Evolutionary conservation across 805 yeast species (phyloP), one percentile per base, ranked within the genome.

Genomic region (Tetrapisispora taiwanensis): DNA sequence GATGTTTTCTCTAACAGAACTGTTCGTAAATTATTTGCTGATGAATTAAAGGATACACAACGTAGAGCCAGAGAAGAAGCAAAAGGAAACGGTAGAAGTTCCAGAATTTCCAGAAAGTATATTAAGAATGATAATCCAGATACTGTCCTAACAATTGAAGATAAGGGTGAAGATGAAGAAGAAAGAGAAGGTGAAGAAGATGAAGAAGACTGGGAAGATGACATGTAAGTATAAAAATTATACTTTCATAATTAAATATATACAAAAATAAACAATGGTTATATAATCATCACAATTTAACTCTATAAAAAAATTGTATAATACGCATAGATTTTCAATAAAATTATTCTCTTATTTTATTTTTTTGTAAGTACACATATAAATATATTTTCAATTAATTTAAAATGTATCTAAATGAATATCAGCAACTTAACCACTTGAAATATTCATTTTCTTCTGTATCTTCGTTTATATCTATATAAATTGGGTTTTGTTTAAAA

Each of bases 1-100:
- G 97, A 92, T 66, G 74, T 81, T 8, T 84, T 89, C 62, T 76
- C 86, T 43, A 92, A 92, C 67, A 70, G 76, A 48, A 73, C 90
- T 14, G 89, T 89, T 17, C 76, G 95, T 56, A 70, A 70, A 39
- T 68, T 83, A 3, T 81, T 90, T 65, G 75, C 73, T 39, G 71
- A 67, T 10, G 81, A 81, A 47, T 68, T 85, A 59, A 68, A 62
- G 42, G 60, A 58, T 2, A 62, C 83, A 41, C 86, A 82, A 66
- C 54, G 49, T 12, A 56, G 55, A 36, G 90, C 90, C 17, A 73
- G 75, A 53, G 71, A 65, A 32, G 79, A 74, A 48, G 85, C 88
- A 20, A 58, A 61, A 44, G 59, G 59, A 22, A 55, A 66, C 3
- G 85, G 87, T 30, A 73, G 71, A 48, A 78, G 82, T 34, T 80